Evolutionary conservation across 768 basidiomycete species (phyloP).

Genomic region (Amanita pallidorosea): DNA sequence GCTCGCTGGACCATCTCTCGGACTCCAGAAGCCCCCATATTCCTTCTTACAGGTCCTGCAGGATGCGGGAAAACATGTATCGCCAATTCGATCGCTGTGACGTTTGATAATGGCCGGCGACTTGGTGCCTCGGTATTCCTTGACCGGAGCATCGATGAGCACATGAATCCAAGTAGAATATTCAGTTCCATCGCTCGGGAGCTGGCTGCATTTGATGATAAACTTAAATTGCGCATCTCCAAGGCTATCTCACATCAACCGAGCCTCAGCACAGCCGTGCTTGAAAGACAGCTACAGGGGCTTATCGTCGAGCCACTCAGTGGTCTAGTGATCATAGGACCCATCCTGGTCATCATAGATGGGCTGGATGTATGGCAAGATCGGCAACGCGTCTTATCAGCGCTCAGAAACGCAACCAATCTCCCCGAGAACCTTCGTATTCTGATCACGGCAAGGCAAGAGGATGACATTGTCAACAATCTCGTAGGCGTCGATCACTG

Average conservation of each 20-base stretch:
- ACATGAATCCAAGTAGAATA: conserved; percentile 13
- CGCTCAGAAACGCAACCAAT: conserved; percentile 2
- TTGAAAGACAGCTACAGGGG: conserved; percentile 14
- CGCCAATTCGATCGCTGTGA: conserved; percentile 18
- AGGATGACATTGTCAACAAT: conserved; percentile 6
- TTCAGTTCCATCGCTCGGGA: conserved; percentile 22
- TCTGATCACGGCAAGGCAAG: conserved; percentile 17
- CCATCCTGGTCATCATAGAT: conserved; percentile 24
- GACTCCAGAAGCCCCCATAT: conserved; percentile 11
- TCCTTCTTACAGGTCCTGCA: conserved; percentile 15
- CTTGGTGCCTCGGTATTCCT: conserved; percentile 24
- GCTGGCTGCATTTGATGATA: conserved; percentile 18
- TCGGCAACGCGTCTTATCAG: background rate
- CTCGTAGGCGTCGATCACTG: background rate
- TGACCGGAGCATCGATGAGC: conserved; percentile 8
- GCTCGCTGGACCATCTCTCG: conserved; percentile 10
- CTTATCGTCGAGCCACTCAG: conserved; percentile 17
- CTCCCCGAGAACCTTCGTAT: conserved; percentile 16
- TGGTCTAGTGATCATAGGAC: conserved; percentile 15
- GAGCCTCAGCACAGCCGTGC: background rate
- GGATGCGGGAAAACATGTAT: conserved; percentile 21
- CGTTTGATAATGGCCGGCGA: conserved; percentile 15
- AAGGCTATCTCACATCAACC: conserved; percentile 1
- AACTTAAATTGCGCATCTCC: conserved; percentile 5
- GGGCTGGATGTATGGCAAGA: conserved; percentile 19